Base-by-base conservation (phyloP, 169 alveolate genomes). In the Plasmodium yoelii region DNA sequence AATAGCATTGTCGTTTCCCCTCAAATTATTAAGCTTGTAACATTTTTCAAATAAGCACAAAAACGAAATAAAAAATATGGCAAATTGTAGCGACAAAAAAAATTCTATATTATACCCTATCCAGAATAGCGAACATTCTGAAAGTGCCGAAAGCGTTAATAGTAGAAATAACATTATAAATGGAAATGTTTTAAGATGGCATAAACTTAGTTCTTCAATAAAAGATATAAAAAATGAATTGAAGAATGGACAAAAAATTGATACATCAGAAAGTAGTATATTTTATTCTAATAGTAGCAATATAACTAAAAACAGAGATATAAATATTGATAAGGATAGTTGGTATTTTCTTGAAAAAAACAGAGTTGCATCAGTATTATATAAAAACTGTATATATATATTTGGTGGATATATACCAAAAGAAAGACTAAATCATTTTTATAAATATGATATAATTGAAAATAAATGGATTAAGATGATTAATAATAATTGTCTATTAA, bases 321-420 rank as follows among this genome's bases (percentile, higher is more conserved):
- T 34, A 34, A 34, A 7, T 34, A 34, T 34, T 34, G 42, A 34
- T 34, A 34, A 34, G 42, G 42, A 34, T 34, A 34, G 42, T 34
- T 34, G 19, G 6, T 13, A 46, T 13, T 51, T 56, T 19, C 87
- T 72, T 15, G 60, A 47, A 44, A 70, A 72, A 10, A 73, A 60
- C 13, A 72, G 72, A 60, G 73, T 72, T 19, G 87, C 87, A 1
- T 73, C 87, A 0, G 87, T 73, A 9, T 73, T 73, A 63, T 73
- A 73, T 73, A 73, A 73, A 73, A 73, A 73, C 24, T 64, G 47
- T 47, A 26, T 73, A 39, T 73, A 73, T 44, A 44, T 73, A 28
- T 73, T 73, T 73, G 87, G 87, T 12, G 87, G 87, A 18, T 73
- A 73, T 47, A 59, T 22, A 73, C 44, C 73, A 12, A 64, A 60